Base-by-base conservation (phyloP, 2,329 filamentous ascomycete genomes). In the Amauroascus verrucosus region DNA sequence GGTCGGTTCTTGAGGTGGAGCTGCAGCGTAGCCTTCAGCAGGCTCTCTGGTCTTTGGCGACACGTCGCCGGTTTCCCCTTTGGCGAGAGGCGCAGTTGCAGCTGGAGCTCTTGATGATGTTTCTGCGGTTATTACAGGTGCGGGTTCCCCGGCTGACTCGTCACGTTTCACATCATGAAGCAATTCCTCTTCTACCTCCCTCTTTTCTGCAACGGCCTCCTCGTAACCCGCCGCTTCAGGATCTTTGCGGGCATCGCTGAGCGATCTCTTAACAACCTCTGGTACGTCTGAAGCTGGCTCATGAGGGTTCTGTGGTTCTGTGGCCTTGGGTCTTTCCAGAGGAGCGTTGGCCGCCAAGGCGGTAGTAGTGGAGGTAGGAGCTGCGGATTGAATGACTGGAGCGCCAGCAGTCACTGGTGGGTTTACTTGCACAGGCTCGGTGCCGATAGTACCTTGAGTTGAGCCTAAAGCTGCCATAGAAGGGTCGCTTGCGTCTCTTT, bases 191-290 rank as follows among this genome's bases (percentile, higher is more conserved):
- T 94, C 88, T 4, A 89, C 76, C 8, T 75, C 77, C 66, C 80
- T 81, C 79, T 93, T 93, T 61, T 90, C 86, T 57, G 78, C 72
- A 6, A 93, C 85, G 16, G 83, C 85, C 53, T 77, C 76, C 1
- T 80, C 73, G 67, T 82, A 84, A 53, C 79, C 78, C 33, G 85
- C 80, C 32, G 87, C 87, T 70, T 93, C 88, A 7, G 86, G 84
- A 56, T 73, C 75, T 62, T 76, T 67, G 52, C 80, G 78, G 20
- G 85, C 77, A 51, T 72, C 62, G 16, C 65, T 62, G 4, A 76
- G 64, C 51, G 68, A 62, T 58, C 76, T 70, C 67, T 79, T 78
- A 49, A 63, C 61, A 14, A 60, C 57, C 24, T 63, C 66, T 41
- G 70, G 72, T 43, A 70, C 68, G 30, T 72, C 70, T 59, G 73